Base-by-base conservation (phyloP, 148 eudicot genomes). In the Fagopyrum esculentum region DNA sequence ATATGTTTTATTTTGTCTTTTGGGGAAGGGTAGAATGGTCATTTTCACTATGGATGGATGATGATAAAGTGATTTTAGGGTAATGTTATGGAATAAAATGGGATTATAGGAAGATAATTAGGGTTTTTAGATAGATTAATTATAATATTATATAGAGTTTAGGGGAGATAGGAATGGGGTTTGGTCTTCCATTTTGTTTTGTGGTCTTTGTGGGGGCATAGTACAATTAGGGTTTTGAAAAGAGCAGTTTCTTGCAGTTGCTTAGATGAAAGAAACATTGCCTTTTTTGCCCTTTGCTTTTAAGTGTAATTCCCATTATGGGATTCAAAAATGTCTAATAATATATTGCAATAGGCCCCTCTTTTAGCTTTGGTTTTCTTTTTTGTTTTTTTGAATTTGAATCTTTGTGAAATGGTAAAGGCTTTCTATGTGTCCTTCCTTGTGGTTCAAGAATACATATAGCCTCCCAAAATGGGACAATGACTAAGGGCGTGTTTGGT, bases 41-140 rank as follows among this genome's bases (percentile, higher is more conserved):
- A 73, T 66, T 66, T 15, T 61, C 10, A 61, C 40, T 26, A 61
- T 61, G 68, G 68, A 19, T 50, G 54, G 54, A 6, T 13, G 5
- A 16, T 16, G 59, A 19, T 54, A 54, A 54, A 50, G 54, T 52
- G 57, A 13, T 29, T 61, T 61, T 61, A 26, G 68, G 68, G 68
- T 61, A 61, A 61, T 61, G 35, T 61, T 61, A 61, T 61, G 68
- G 26, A 61, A 61, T 61, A 61, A 57, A 57, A 57, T 57, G 63
- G 68, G 30, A 35, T 61, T 26, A 61, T 61, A 61, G 43, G 68
- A 61, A 15, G 68, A 61, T 61, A 61, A 61, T 10, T 61, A 61
- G 13, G 68, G 68, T 26, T 40, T 61, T 60, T 61, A 61, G 68
- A 61, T 61, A 61, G 68, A 61, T 29, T 61, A 35, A 35, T 35